Conservation (phyloP, 2,329 filamentous ascomycete species). For the Aspergillaceae sp. region DNA sequence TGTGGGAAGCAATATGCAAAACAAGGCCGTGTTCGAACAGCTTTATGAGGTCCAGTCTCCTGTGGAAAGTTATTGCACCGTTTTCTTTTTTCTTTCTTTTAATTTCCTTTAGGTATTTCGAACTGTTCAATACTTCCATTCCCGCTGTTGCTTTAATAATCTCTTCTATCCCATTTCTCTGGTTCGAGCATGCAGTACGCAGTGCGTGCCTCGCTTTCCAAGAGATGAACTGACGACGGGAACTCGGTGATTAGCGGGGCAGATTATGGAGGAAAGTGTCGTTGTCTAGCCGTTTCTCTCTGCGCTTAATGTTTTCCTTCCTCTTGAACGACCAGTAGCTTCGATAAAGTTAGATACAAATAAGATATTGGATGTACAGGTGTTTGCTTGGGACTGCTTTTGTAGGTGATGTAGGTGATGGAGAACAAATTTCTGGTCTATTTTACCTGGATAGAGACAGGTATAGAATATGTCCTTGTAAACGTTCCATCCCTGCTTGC, state of each 20-base stretch:
- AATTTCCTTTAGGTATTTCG: not conserved
- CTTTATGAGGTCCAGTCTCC: conserved; percentile 5
- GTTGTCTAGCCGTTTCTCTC: not conserved
- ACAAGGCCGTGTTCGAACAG: not conserved
- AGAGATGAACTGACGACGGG: conserved; percentile 6
- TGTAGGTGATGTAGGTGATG: too few relatives aligned
- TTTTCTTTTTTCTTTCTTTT: conserved; percentile 12
- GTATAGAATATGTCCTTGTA: too few relatives aligned
- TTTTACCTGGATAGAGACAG: too few relatives aligned
- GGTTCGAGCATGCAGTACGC: conserved; percentile 5
- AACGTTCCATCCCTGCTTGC: too few relatives aligned
- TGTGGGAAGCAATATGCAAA: not conserved
- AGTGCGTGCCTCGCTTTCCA: conserved; percentile 6
- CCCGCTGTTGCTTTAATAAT: conserved; percentile 2
- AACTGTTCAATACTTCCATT: not conserved
- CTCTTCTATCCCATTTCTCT: conserved; percentile 1
- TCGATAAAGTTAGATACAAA: not conserved
- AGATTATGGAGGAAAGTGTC: not conserved
- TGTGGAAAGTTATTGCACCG: conserved; percentile 7
- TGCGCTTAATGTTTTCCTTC: not conserved
- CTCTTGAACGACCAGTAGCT: not conserved
- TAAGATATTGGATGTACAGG: not conserved
- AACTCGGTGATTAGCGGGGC: not conserved
- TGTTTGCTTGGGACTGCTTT: too few relatives aligned
- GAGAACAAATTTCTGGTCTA: too few relatives aligned